Base-by-base conservation (phyloP, 257 asterid species). In the Cynanchum wilfordii region DNA sequence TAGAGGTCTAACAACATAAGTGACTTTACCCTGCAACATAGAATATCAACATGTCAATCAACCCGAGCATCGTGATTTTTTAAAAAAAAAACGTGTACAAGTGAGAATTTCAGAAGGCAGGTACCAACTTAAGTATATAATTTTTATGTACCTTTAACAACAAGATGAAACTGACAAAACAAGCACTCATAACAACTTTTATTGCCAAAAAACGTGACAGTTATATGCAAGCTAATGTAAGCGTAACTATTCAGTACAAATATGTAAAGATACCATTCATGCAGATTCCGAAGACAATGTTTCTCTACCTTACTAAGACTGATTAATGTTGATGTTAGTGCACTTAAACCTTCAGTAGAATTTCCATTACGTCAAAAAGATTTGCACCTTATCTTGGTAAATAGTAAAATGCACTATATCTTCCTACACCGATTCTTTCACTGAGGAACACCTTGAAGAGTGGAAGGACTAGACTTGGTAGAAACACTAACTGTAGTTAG, bases 1-100 rank as follows among this genome's bases (percentile, higher is more conserved):
- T 78, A 90, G 90, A 73, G 99, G 94, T 82, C 99, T 87, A 69
- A 90, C 96, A 16, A 89, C 90, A 60, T 92, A 95, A 72, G 87
- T 89, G 69, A 84, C 79, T 80, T 87, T 87, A 55, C 96, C 99
- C 99, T 95, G 81, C 52, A 81, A 79, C 25, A 69, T 30, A 49
- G 66, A 71, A 49, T 58, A 33, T 68, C 67, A 73, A 68, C 30
- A 70, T 20, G 58, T 11, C 45, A 60, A 55, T 69, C 66, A 38
- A 36, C 36, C 54, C 7, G 42, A 62, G 66, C 24, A 62, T 29
- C 0, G 12, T 42, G 24, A 33, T 4, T 33, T 62, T 38, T 57
- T 54, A 42, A 19, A n/a, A n/a, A n/a, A n/a, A n/a, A n/a, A n/a
- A 38, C 33, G 42, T 47, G 42, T 3, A 16, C 55, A 51, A 40